Evolutionary conservation across 352 stramenopile species (phyloP).

Genomic region (Globisporangium lucens): DNA sequence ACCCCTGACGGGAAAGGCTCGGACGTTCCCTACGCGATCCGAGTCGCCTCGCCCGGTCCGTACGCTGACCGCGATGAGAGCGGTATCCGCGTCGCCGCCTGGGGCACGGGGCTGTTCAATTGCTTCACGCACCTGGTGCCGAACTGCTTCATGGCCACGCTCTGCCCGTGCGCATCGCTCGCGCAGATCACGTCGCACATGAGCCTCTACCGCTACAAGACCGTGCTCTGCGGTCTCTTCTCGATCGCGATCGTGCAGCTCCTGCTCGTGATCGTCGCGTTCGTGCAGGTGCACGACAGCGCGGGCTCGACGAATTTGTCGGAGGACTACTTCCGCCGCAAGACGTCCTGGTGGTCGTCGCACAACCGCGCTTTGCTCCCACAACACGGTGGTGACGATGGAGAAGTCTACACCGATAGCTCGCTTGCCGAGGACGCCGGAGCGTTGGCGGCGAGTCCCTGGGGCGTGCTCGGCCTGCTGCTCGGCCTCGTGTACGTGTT

Average conservation of each 20-base stretch:
- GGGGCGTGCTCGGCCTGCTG: slow-evolving; percentile 6
- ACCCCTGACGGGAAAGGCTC: slow-evolving; percentile 8
- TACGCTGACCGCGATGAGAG: slow-evolving; percentile 20
- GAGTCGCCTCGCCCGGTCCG: slow-evolving; percentile 14
- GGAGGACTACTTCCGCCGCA: neutral
- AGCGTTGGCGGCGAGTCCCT: slow-evolving; percentile 6
- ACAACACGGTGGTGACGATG: neutral
- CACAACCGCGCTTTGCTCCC: neutral
- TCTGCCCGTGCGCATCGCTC: slow-evolving; percentile 31
- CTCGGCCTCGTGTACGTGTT: slow-evolving; percentile 14
- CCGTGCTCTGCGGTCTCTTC: slow-evolving; percentile 14
- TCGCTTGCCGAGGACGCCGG: neutral
- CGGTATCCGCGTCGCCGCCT: slow-evolving; percentile 22
- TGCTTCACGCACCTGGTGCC: slow-evolving; percentile 32
- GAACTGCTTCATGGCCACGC: slow-evolving; percentile 33
- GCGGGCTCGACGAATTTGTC: neutral
- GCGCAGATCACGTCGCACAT: slow-evolving; percentile 18
- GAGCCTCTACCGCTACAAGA: slow-evolving; percentile 14
- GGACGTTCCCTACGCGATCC: slow-evolving; percentile 17
- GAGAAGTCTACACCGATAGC: neutral
- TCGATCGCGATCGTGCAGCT: slow-evolving; percentile 8
- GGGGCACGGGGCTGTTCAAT: slow-evolving; percentile 23
- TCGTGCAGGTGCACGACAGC: slow-evolving; percentile 7
- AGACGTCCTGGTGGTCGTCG: neutral
- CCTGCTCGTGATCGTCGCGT: slow-evolving; percentile 8